These are phyloP conservation scores for Venturia asperata DNA, from an alignment of 2,329 filamentous ascomycete genomes.

Conservation along the genomic window DNA sequence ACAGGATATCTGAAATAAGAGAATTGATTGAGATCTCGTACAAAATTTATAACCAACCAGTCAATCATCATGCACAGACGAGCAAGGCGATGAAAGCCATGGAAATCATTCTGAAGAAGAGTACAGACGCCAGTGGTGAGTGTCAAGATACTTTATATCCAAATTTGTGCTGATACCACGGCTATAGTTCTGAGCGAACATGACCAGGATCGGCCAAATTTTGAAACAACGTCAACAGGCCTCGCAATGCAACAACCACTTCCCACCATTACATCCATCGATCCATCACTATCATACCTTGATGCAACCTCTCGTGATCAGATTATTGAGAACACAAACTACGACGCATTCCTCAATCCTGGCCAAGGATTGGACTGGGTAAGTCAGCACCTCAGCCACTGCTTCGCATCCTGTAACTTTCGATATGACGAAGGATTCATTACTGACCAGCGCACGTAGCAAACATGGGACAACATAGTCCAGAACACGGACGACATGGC, in stretches of 20 bases:
- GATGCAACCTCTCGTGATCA: not conserved
- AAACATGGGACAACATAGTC: slow-evolving; percentile 2
- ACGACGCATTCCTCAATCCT: not conserved
- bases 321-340: not conserved
- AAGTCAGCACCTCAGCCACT: not conserved
- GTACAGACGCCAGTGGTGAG: not conserved
- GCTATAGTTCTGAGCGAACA: not conserved
- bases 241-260: not conserved
- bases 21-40: slow-evolving; percentile 1
- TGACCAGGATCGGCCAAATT: not conserved
- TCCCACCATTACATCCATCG: not conserved
- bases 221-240: not conserved
- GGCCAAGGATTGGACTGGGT: slow-evolving; percentile 4
- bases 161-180: not conserved
- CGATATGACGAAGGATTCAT: too few species aligned
- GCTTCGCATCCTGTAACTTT: too few species aligned
- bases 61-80: slow-evolving; percentile 6
- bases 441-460: not conserved
- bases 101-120: slow-evolving; percentile 15
- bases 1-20: slow-evolving; percentile 11
- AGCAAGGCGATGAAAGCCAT: slow-evolving; percentile 17
- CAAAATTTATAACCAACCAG: slow-evolving; percentile 14
- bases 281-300: not conserved
- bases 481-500: not conserved
- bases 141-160: not conserved